Evolutionary conservation across 768 basidiomycete genomes (phyloP).

Genomic region (Boletus pseudo-olivaceus): DNA sequence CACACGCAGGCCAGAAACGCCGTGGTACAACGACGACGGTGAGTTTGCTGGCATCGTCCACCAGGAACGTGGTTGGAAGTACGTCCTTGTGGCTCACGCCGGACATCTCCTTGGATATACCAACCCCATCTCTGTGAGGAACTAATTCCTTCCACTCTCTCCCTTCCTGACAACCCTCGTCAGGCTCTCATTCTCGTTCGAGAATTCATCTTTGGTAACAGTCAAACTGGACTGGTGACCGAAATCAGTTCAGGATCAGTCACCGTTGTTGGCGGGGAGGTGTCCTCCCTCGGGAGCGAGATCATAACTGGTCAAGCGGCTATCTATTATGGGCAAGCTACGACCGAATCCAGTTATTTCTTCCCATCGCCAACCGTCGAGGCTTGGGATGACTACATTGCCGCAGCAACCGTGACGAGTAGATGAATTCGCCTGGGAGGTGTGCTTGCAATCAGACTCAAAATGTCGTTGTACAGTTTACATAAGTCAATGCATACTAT

Average conservation of each 20-base stretch:
- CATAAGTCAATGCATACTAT: too few relatives aligned
- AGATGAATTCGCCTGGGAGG: too few relatives aligned
- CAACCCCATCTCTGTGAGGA: slow-evolving; percentile 44
- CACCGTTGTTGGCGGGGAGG: slow-evolving; percentile 47
- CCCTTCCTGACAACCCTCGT: not conserved
- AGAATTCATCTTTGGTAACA: slow-evolving; percentile 66
- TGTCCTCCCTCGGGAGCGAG: slow-evolving; percentile 41
- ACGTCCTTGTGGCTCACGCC: slow-evolving; percentile 35
- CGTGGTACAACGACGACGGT: slow-evolving; percentile 57
- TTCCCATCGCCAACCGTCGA: slow-evolving; percentile 54
- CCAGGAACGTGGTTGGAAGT: slow-evolving; percentile 64
- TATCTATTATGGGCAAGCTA: slow-evolving; percentile 50
- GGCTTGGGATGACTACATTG: slow-evolving; percentile 54
- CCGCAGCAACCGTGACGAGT: slow-evolving; percentile 29
- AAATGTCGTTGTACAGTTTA: too few relatives aligned
- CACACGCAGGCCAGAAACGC: slow-evolving; percentile 60
- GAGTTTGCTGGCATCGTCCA: slow-evolving; percentile 64
- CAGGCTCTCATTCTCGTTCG: slow-evolving; percentile 60
- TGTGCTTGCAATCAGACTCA: too few relatives aligned
- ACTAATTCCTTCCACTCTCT: not conserved
- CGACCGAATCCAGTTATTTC: slow-evolving; percentile 48
- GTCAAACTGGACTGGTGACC: slow-evolving; percentile 54
- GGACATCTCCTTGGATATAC: slow-evolving; percentile 36
- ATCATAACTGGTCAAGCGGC: slow-evolving; percentile 51
- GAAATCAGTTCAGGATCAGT: slow-evolving; percentile 22